Evolutionary conservation across 1,139 yeast species (phyloP).

Genomic region (Kurtzmaniella quercitrusa): DNA sequence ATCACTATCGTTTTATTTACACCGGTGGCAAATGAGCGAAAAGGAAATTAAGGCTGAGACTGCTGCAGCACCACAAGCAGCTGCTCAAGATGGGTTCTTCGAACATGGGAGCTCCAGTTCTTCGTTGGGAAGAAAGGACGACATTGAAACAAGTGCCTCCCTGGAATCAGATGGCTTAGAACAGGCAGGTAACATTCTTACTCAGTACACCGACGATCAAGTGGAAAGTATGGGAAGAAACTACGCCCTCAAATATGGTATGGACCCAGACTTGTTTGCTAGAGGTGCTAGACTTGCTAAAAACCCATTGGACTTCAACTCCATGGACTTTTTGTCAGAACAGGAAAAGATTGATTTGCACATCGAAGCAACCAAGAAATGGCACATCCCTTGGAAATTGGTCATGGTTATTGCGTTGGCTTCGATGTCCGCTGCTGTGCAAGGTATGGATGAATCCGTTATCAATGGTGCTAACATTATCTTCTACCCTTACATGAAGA

Average conservation of each 20-base stretch:
- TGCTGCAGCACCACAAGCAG: background rate
- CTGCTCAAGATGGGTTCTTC: slow-evolving; percentile 12
- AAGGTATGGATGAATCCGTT: slow-evolving; percentile 91
- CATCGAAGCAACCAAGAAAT: slow-evolving; percentile 56
- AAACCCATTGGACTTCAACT: slow-evolving; percentile 53
- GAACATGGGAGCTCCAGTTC: slow-evolving; percentile 11
- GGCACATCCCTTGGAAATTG: slow-evolving; percentile 61
- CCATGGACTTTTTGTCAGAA: slow-evolving; percentile 52
- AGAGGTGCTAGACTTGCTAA: slow-evolving; percentile 77
- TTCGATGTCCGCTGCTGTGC: slow-evolving; percentile 87
- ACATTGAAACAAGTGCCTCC: slow-evolving; percentile 4
- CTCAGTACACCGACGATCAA: slow-evolving; percentile 60
- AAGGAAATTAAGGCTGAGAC: background rate
- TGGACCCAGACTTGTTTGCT: slow-evolving; percentile 65
- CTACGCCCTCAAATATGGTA: slow-evolving; percentile 57
- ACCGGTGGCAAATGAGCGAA: background rate
- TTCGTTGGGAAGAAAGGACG: slow-evolving; percentile 6
- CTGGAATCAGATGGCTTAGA: slow-evolving; percentile 5
- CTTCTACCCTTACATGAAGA: slow-evolving; percentile 55
- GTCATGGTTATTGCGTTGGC: slow-evolving; percentile 66
- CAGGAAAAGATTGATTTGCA: slow-evolving; percentile 57
- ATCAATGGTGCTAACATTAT: slow-evolving; percentile 78
- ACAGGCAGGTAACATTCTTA: slow-evolving; percentile 51
- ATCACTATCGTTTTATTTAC: background rate
- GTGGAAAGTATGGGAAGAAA: slow-evolving; percentile 68